A percentile compares a stretch with the other conserved stretches of the same genome.
Conservation (phyloP, 768 basidiomycete genomes). For the Rickenella mellea region DNA sequence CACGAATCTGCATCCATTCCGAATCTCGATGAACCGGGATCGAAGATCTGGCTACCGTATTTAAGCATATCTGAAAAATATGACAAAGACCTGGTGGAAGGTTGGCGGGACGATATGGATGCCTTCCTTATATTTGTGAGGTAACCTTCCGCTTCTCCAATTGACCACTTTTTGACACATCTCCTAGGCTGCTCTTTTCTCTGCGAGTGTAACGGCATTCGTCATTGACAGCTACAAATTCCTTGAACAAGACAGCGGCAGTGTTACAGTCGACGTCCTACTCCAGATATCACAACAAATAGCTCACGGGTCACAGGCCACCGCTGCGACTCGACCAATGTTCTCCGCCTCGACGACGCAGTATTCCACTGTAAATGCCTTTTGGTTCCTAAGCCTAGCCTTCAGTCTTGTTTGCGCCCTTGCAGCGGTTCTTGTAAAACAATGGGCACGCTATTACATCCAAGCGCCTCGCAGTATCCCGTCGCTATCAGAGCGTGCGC, state of each 20-base stretch:
- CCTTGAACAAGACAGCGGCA: conserved; percentile 3
- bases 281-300: too few species aligned
- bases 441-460: not conserved
- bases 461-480: not conserved
- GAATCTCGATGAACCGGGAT: too few species aligned
- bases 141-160: too few species aligned
- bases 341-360: not conserved
- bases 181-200: conserved; percentile 10
- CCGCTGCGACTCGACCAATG: not conserved
- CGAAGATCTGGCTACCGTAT: too few species aligned
- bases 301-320: not conserved
- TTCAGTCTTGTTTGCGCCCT: conserved; percentile 2
- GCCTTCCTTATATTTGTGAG: too few species aligned
- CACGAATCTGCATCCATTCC: too few species aligned
- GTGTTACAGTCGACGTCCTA: conserved; percentile 2
- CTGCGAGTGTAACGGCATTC: conserved; percentile 5
- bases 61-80: too few species aligned
- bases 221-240: conserved; percentile 8
- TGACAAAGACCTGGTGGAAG: too few species aligned
- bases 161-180: too few species aligned
- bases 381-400: conserved; percentile 3
- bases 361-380: not conserved
- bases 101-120: too few species aligned
- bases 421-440: not conserved
- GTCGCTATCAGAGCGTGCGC: too few species aligned